Evolutionary conservation across 257 asterid genomes (phyloP).

Genomic region (Scutellaria baicalensis): DNA sequence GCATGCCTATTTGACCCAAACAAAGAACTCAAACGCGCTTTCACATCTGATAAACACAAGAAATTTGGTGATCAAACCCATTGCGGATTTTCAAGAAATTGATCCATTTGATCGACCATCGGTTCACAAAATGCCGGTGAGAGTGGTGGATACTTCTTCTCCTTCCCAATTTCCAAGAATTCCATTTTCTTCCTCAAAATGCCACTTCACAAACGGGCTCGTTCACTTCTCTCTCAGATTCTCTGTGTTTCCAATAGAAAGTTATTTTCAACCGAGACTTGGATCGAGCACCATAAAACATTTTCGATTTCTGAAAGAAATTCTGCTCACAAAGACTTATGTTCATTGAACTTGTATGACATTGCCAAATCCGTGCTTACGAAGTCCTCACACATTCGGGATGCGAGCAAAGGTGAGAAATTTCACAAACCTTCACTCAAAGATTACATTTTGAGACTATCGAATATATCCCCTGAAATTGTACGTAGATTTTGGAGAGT

Average conservation of each 20-base stretch:
- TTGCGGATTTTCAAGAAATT: neutral
- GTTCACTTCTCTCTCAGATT: slow-evolving; percentile 13
- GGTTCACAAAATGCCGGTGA: slow-evolving; percentile 34
- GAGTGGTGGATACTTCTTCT: slow-evolving; percentile 37
- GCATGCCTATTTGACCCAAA: too few species aligned
- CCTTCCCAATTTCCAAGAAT: slow-evolving; percentile 38
- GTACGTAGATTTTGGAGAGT: slow-evolving; percentile 76
- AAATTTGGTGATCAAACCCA: neutral
- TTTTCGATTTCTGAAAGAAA: slow-evolving; percentile 8
- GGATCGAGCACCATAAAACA: neutral
- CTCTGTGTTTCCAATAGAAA: neutral
- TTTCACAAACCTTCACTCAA: slow-evolving; percentile 28
- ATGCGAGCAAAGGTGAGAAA: slow-evolving; percentile 29
- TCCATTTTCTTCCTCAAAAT: neutral
- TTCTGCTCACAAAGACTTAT: slow-evolving; percentile 19
- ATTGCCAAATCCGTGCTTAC: slow-evolving; percentile 38
- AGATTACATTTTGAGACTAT: slow-evolving; percentile 47
- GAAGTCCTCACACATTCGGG: slow-evolving; percentile 19
- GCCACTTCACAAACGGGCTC: slow-evolving; percentile 3
- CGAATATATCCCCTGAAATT: slow-evolving; percentile 45
- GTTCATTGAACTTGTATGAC: slow-evolving; percentile 22
- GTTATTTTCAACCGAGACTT: slow-evolving; percentile 5
- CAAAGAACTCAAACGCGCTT: too few species aligned
- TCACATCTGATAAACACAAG: too few species aligned
- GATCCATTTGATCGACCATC: neutral